Evolutionary conservation across 768 basidiomycete species (phyloP).

Genomic region (Pilatotrama ljubarskyi): DNA sequence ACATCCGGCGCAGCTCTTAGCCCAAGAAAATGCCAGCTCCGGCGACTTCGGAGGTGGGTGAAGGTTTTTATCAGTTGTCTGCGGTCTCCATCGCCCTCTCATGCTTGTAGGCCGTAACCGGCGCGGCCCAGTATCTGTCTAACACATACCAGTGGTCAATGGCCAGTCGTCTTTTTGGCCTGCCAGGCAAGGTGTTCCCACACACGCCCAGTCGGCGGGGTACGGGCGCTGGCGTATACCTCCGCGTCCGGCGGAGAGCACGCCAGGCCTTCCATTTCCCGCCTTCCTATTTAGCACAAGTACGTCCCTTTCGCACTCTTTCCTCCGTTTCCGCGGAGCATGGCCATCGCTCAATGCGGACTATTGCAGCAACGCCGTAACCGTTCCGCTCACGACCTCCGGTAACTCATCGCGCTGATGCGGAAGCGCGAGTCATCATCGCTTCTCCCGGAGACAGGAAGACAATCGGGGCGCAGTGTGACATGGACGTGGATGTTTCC

Average conservation of each 20-base stretch:
- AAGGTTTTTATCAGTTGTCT: neutral
- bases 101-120: neutral
- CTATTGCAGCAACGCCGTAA: neutral
- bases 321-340: slow-evolving; percentile 11
- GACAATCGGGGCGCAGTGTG: slow-evolving; percentile 7
- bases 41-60: neutral
- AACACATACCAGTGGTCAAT: neutral
- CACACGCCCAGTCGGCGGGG: slow-evolving; percentile 1
- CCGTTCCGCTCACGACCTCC: neutral
- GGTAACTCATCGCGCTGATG: slow-evolving; percentile 16
- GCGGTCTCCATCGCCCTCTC: neutral
- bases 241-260: slow-evolving; percentile 10
- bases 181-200: neutral
- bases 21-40: neutral
- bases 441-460: slow-evolving; percentile 7
- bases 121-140: neutral
- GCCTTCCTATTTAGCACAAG: neutral
- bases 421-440: slow-evolving; percentile 5
- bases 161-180: neutral
- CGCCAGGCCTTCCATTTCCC: slow-evolving; percentile 9
- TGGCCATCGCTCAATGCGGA: neutral
- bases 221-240: neutral
- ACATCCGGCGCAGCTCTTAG: neutral
- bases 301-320: slow-evolving; percentile 10
- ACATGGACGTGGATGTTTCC: slow-evolving; percentile 6